Evolutionary conservation across 768 basidiomycete species (phyloP).

Genomic region (Xanthoconium purpureum): DNA sequence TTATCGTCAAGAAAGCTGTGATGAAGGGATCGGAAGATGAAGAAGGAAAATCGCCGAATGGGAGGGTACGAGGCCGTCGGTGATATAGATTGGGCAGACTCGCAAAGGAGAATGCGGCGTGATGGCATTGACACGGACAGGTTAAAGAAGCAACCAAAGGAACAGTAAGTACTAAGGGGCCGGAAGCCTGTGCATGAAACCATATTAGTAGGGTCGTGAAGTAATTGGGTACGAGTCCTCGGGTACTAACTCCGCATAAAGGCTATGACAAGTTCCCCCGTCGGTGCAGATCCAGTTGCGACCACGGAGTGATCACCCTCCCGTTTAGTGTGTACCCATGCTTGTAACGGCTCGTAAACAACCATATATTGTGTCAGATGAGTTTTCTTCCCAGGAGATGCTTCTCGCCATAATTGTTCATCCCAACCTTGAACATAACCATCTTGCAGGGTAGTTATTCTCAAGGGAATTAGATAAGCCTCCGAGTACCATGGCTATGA

Average conservation of each 20-base stretch:
- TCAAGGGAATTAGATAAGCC: conserved; percentile 31
- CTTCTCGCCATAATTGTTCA: conserved; percentile 20
- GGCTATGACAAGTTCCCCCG: conserved; percentile 22
- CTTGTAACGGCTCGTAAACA: conserved; percentile 1
- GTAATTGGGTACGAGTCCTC: conserved; percentile 31
- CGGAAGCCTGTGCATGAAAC: conserved; percentile 32
- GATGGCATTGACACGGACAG: conserved; percentile 29
- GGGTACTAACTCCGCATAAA: conserved; percentile 34
- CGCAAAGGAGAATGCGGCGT: conserved; percentile 29
- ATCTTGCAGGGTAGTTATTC: conserved; percentile 16
- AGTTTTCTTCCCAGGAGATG: conserved; percentile 5
- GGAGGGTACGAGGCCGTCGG: conserved; percentile 23
- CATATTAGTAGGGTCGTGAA: conserved; percentile 29
- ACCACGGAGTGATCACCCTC: conserved; percentile 18
- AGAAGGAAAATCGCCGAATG: conserved; percentile 28
- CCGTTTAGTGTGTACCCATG: conserved; percentile 10
- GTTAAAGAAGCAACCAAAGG: conserved; percentile 28
- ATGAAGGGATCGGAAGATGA: conserved; percentile 27
- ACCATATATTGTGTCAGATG: conserved; percentile 18
- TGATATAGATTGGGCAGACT: conserved; percentile 28
- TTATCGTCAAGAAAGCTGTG: conserved; percentile 23
- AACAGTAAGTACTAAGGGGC: conserved; percentile 26
- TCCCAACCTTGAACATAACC: conserved; percentile 21
- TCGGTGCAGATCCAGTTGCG: conserved; percentile 31
- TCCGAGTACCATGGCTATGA: conserved; percentile 28